phyloP scores from a whole-genome alignment of 208 protist genomes.

The Wallacemonas sp. region DNA sequence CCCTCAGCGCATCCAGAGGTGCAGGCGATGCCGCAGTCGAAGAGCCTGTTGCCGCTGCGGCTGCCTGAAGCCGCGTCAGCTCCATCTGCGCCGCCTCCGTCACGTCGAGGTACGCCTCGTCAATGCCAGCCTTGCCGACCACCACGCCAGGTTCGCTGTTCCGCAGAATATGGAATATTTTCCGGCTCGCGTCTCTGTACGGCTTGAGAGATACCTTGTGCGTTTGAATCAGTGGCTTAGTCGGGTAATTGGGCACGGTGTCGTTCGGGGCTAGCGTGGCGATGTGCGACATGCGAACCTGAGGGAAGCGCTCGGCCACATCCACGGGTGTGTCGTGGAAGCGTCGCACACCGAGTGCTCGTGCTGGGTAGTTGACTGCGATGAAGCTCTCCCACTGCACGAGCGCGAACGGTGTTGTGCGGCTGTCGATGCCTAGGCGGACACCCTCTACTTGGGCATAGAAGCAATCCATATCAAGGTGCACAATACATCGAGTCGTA shows the following conservation, averaged over 20 bases:
- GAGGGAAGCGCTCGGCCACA: slow-evolving; percentile 3
- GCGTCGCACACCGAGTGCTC: slow-evolving; percentile 61
- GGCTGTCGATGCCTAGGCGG: slow-evolving; percentile 75
- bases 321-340: slow-evolving; percentile 53
- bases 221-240: slow-evolving; percentile 31
- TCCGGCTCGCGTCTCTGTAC: slow-evolving; percentile 75
- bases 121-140: slow-evolving; percentile 74
- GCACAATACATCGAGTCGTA: slow-evolving; percentile 65
- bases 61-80: slow-evolving; percentile 30
- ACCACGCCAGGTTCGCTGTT: slow-evolving; percentile 38
- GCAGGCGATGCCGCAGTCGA: too few species aligned
- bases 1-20: slow-evolving; percentile 28
- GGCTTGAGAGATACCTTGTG: slow-evolving; percentile 86
- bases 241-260: slow-evolving; percentile 53
- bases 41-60: not conserved
- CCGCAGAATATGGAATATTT: slow-evolving; percentile 70
- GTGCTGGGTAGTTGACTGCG: slow-evolving; percentile 89
- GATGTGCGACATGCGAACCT: not conserved
- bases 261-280: slow-evolving; percentile 64
- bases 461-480: slow-evolving; percentile 94
- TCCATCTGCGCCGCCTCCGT: slow-evolving; percentile 59
- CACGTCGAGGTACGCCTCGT: slow-evolving; percentile 90
- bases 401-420: slow-evolving; percentile 57
- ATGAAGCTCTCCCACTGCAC: slow-evolving; percentile 82
- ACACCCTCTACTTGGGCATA: slow-evolving; percentile 91